Conservation (phyloP, 768 basidiomycete species). For the Rhodotorula sphaerocarpa region DNA sequence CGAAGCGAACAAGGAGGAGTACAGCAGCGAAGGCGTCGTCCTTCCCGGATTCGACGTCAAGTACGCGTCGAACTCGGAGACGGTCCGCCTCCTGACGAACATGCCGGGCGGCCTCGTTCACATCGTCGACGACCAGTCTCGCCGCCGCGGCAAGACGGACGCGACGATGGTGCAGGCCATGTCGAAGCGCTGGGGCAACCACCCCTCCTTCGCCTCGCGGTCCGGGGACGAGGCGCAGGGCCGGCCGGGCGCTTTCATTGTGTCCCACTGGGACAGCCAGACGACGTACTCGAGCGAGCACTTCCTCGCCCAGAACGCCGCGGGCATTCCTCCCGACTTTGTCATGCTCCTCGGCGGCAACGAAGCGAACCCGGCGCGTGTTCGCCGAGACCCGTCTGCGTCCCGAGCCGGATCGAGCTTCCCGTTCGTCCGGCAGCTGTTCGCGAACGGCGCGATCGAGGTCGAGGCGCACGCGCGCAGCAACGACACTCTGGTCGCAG, state of each 20-base stretch:
- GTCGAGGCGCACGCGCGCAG: slow-evolving; percentile 85
- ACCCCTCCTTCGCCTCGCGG: slow-evolving; percentile 60
- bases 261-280: slow-evolving; percentile 83
- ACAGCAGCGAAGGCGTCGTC: slow-evolving; percentile 69
- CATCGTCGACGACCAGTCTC: slow-evolving; percentile 95
- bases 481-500: slow-evolving; percentile 90
- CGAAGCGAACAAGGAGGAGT: slow-evolving; percentile 72
- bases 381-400: slow-evolving; percentile 22
- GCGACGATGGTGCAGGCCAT: slow-evolving; percentile 91
- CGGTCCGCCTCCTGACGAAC: slow-evolving; percentile 74
- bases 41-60: slow-evolving; percentile 56
- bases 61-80: slow-evolving; percentile 87
- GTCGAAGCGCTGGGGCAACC: slow-evolving; percentile 86
- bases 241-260: slow-evolving; percentile 78
- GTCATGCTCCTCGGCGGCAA: slow-evolving; percentile 72
- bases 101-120: slow-evolving; percentile 84
- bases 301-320: slow-evolving; percentile 80
- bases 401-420: slow-evolving; percentile 75
- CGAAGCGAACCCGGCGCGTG: not conserved
- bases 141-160: slow-evolving; percentile 80
- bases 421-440: slow-evolving; percentile 82
- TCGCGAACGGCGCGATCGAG: slow-evolving; percentile 78
- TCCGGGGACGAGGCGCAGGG: slow-evolving; percentile 36
- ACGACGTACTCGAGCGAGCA: slow-evolving; percentile 85
- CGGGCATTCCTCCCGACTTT: slow-evolving; percentile 85